These are phyloP conservation scores for Fennellomyces sp. DNA, from an alignment of 371 early-diverging fungal species.

Conservation along the genomic window DNA sequence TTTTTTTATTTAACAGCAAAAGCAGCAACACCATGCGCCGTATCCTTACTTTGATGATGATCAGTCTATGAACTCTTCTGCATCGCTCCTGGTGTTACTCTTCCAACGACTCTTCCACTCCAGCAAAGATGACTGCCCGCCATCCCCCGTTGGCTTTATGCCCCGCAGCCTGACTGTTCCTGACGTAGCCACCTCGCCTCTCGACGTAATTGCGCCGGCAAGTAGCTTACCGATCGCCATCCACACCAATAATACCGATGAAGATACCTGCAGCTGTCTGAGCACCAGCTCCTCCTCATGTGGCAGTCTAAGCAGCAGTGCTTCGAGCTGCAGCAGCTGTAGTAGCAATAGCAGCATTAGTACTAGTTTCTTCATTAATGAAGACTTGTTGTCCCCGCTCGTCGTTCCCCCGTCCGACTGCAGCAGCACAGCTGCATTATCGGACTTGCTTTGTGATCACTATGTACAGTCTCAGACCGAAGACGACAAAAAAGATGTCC, in stretches of 20 bases:
- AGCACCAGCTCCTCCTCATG: constrained; percentile 11
- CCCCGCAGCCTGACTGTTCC: constrained; percentile 10
- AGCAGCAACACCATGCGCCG: constrained; percentile 5
- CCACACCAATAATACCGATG: constrained; percentile 6
- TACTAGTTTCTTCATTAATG: background rate
- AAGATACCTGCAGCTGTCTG: constrained; percentile 22
- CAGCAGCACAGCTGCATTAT: constrained; percentile 25
- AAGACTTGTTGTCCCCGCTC: background rate
- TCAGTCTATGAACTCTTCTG: background rate
- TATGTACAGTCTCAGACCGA: constrained; percentile 31
- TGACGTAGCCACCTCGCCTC: constrained; percentile 12
- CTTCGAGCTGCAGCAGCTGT: constrained; percentile 6
- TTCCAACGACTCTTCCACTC: constrained; percentile 1
- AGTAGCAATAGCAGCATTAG: background rate
- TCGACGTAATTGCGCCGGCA: constrained; percentile 19
- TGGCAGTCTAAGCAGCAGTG: constrained; percentile 5
- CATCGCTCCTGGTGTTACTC: background rate
- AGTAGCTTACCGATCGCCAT: constrained; percentile 8
- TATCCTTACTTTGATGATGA: constrained; percentile 15
- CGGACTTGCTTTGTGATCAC: constrained; percentile 45
- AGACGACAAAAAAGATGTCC: constrained; percentile 17
- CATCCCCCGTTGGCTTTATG: constrained; percentile 26
- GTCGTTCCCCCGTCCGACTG: background rate
- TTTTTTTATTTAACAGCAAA: too few relatives aligned
- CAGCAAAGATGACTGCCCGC: background rate